A percentile compares a stretch with the other conserved stretches of the same genome.
These are phyloP conservation scores for Crithidia thermophila DNA, from an alignment of 208 protist genomes.

Conservation along the genomic window DNA sequence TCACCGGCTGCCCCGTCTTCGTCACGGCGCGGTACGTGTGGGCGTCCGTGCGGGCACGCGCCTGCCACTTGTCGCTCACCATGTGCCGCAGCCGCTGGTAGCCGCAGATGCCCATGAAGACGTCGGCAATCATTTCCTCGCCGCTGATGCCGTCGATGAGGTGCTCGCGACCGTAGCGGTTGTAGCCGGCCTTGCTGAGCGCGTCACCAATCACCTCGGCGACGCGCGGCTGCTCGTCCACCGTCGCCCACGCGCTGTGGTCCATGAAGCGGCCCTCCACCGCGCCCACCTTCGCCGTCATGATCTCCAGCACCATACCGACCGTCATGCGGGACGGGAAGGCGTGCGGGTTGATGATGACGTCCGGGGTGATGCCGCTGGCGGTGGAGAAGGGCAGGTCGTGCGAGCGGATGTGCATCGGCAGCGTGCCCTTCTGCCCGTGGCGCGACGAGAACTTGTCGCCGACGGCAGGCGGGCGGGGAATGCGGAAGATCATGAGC, in stretches of 20 bases:
- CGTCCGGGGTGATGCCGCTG: slow-evolving; percentile 97
- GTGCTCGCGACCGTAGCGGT: slow-evolving; percentile 97
- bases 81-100: slow-evolving; percentile 99
- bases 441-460: slow-evolving; percentile 99
- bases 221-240: slow-evolving; percentile 61
- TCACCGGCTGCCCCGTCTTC: slow-evolving; percentile 98
- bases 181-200: slow-evolving; percentile 94
- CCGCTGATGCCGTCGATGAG: slow-evolving; percentile 97
- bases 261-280: slow-evolving; percentile 97
- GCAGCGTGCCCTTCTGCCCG: slow-evolving; percentile 99
- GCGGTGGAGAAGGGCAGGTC: slow-evolving; percentile 96
- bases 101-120: slow-evolving; percentile 99
- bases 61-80: slow-evolving; percentile 99
- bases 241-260: slow-evolving; percentile 92
- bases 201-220: slow-evolving; percentile 97
- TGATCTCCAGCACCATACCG: slow-evolving; percentile 98
- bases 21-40: slow-evolving; percentile 95
- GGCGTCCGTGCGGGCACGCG: slow-evolving; percentile 88
- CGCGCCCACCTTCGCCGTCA: slow-evolving; percentile 97
- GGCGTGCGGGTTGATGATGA: slow-evolving; percentile 99
- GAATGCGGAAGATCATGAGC: slow-evolving; percentile 90
- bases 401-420: slow-evolving; percentile 92
- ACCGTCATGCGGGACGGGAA: slow-evolving; percentile 99
- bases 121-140: slow-evolving; percentile 96
- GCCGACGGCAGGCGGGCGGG: slow-evolving; percentile 97